Percentiles rank a stretch among this genome's conserved stretches.
Conservation (phyloP, 805 yeast species). For the Ogataea nonfermentans region DNA sequence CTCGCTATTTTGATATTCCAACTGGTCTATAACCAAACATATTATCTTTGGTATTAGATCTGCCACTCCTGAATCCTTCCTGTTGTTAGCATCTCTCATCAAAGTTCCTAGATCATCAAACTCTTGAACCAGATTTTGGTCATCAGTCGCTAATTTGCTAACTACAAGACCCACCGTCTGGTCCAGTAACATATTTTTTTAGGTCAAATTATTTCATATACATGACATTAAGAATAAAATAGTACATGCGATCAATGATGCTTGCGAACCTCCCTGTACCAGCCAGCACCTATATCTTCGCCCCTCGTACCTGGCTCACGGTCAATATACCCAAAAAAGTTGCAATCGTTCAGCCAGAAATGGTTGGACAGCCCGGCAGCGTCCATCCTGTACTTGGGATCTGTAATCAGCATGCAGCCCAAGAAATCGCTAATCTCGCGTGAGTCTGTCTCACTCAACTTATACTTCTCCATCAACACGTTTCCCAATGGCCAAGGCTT, state of each 20-base stretch:
- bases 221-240: conserved; percentile 6
- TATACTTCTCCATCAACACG: conserved; percentile 84
- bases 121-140: background rate
- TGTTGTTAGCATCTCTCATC: conserved; percentile 3
- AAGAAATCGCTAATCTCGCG: conserved; percentile 72
- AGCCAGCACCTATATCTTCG: conserved; percentile 79
- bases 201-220: background rate
- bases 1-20: conserved; percentile 1
- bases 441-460: conserved; percentile 66
- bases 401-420: conserved; percentile 75
- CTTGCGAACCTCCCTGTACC: conserved; percentile 65
- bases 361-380: conserved; percentile 95
- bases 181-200: background rate
- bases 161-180: background rate
- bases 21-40: background rate
- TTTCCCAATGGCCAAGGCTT: conserved; percentile 87
- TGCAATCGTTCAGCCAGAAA: conserved; percentile 77
- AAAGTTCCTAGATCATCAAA: conserved; percentile 3
- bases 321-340: conserved; percentile 75
- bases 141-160: background rate
- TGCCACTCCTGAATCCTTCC: conserved; percentile 2
- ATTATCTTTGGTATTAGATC: conserved; percentile 6
- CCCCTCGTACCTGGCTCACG: conserved; percentile 80
- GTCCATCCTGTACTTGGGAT: conserved; percentile 83
- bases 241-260: conserved; percentile 9